phyloP scores from a whole-genome alignment of 306 rosid species.

The Vicia faba region DNA sequence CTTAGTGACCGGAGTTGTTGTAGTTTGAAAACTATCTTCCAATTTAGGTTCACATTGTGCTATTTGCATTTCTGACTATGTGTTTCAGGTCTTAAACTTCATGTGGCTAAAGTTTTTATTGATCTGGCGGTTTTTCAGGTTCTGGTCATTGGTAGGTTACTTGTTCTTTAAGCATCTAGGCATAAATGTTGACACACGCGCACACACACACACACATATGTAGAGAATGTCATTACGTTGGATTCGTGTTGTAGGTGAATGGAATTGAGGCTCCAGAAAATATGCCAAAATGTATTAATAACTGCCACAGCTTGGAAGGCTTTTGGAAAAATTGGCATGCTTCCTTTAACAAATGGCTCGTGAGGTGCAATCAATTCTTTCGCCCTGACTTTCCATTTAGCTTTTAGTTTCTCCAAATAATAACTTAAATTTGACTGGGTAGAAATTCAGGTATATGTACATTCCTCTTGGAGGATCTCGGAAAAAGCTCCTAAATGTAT shows the following conservation, averaged over 20 bases:
- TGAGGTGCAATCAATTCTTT: slow-evolving; percentile 62
- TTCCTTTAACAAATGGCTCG: slow-evolving; percentile 98
- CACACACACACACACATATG: background rate
- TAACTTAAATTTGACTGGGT: slow-evolving; percentile 28
- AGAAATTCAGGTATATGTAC: slow-evolving; percentile 78
- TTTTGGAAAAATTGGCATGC: slow-evolving; percentile 99
- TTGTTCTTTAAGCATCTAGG: slow-evolving; percentile 34
- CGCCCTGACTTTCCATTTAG: slow-evolving; percentile 17
- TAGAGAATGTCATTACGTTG: slow-evolving; percentile 33
- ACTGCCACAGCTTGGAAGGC: slow-evolving; percentile 80
- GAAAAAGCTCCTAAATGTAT: slow-evolving; percentile 75
- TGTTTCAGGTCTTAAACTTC: slow-evolving; percentile 81
- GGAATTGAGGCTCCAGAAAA: slow-evolving; percentile 94
- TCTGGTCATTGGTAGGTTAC: slow-evolving; percentile 85
- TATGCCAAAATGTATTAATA: slow-evolving; percentile 94
- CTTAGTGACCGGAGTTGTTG: slow-evolving; percentile 4
- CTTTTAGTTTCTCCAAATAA: slow-evolving; percentile 28
- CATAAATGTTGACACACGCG: background rate
- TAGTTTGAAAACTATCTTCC: too few relatives aligned
- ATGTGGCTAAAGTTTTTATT: slow-evolving; percentile 93
- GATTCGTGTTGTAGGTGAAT: slow-evolving; percentile 55
- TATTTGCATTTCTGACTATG: slow-evolving; percentile 27
- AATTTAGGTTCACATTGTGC: slow-evolving; percentile 11
- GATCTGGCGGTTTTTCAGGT: slow-evolving; percentile 94
- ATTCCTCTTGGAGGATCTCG: slow-evolving; percentile 88